Evolutionary conservation across 192 early-diverging fungal genomes (phyloP), one percentile per base, ranked within the genome.

Genomic region (Gigaspora rosea): DNA sequence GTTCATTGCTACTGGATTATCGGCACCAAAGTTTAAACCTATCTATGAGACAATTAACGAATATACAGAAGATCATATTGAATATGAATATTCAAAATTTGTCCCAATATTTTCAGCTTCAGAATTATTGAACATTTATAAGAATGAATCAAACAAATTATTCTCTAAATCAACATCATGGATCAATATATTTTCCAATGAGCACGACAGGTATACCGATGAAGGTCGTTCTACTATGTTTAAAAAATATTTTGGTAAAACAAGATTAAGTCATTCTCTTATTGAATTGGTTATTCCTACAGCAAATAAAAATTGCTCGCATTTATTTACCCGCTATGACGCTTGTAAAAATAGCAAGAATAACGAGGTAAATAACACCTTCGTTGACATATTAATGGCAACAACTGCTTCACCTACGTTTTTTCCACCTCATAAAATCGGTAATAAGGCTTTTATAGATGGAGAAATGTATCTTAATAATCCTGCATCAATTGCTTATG

Each of bases 401-500:
- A 64, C 62, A 35, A 64, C 62, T 15, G 62, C 62, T 64, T 2
- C 62, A 64, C 62, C 62, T 13, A 35, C 22, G 10, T 64, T 64
- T 64, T 64, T 41, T 41, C 0, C 13, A 1, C 62, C 62, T 35
- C 7, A 64, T 35, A 41, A 64, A 33, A 32, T 22, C 33, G 2
- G 41, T 3, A 41, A 41, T 41, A 41, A 41, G 41, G 2, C 41
- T 41, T 64, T 33, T 64, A 8, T 41, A 41, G 62, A 64, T 64
- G 62, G 62, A 11, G 62, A 33, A 64, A 6, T 64, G 12, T 27
- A 64, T 64, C 62, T 64, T 33, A 64, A 64, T 64, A 64, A 64
- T 6, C 62, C 62, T 0, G 32, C 62, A 36, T 15, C 33, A 4
- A 15, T 0, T 15, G 62, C 62, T 64, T 64, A 64, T 11, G 3